Evolutionary conservation across 495 filamentous ascomycete genomes (phyloP).

Genomic region (Neurospora sp.): DNA sequence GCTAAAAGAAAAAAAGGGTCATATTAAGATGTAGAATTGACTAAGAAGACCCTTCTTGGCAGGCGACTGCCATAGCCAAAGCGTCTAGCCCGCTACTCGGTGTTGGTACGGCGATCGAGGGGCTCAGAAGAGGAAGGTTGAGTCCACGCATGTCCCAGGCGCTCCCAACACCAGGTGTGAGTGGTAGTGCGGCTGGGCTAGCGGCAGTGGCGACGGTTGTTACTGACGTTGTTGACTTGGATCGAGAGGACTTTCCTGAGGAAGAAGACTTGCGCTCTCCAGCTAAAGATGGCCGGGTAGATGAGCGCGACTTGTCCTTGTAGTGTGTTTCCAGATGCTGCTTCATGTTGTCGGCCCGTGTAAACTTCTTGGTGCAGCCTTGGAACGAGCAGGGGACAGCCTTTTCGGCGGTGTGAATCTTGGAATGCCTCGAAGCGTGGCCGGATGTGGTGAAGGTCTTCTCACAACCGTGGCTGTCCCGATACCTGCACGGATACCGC

Average conservation of each 20-base stretch:
- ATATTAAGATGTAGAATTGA: not conserved
- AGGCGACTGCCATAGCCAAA: conserved; percentile 30
- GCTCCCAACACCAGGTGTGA: conserved; percentile 12
- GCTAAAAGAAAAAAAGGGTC: not conserved
- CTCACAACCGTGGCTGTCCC: conserved; percentile 56
- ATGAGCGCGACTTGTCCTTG: conserved; percentile 39
- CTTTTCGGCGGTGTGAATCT: conserved; percentile 95
- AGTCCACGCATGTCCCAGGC: conserved; percentile 36
- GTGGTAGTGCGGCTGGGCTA: not conserved
- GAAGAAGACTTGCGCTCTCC: conserved; percentile 24
- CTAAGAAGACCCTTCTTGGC: conserved; percentile 25
- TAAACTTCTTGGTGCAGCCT: conserved; percentile 84
- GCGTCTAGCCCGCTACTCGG: conserved; percentile 32
- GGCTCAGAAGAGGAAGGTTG: conserved; percentile 27
- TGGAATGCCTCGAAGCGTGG: conserved; percentile 90
- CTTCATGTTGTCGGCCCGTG: conserved; percentile 97
- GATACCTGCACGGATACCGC: conserved; percentile 56
- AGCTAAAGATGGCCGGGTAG: conserved; percentile 14
- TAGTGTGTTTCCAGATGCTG: conserved; percentile 88
- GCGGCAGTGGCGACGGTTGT: not conserved
- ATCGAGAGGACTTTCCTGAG: conserved; percentile 21
- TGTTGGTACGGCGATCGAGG: conserved; percentile 21
- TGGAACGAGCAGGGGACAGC: conserved; percentile 71
- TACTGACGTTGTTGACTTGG: conserved; percentile 8
- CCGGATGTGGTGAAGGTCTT: conserved; percentile 93